These are phyloP conservation scores for Pseudopyricularia javanii DNA, from an alignment of 2,329 filamentous ascomycete species.

Conservation along the genomic window DNA sequence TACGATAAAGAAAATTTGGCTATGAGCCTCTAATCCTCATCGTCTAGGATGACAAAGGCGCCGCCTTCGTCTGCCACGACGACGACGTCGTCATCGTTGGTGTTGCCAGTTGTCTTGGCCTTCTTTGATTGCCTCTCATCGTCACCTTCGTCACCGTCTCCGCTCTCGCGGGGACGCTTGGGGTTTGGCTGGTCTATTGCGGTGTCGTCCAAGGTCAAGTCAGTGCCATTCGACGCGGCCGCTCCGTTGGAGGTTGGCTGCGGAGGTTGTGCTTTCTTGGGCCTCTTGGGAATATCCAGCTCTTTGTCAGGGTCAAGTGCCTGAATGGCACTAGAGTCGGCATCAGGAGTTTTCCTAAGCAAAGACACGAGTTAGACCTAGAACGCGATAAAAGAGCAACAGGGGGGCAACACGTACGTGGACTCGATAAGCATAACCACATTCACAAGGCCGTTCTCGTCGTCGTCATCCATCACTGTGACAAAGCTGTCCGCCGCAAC, in stretches of 20 bases:
- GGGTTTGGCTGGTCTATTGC: constrained; percentile 18
- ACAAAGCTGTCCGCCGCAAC: constrained; percentile 65
- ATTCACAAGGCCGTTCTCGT: constrained; percentile 64
- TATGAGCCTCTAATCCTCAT: constrained; percentile 28
- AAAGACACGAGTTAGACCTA: background rate
- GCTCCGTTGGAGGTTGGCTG: constrained; percentile 23
- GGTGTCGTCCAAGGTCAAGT: constrained; percentile 21
- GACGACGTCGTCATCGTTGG: background rate
- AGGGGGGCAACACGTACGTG: constrained; percentile 30
- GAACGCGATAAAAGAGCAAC: constrained; percentile 8
- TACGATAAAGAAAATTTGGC: background rate
- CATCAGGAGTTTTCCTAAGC: background rate
- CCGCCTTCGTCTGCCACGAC: constrained; percentile 24
- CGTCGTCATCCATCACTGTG: constrained; percentile 75
- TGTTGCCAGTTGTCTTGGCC: constrained; percentile 24
- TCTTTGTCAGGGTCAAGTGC: constrained; percentile 26
- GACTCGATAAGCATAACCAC: constrained; percentile 60
- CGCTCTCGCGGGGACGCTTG: constrained; percentile 35
- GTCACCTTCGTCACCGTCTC: constrained; percentile 15
- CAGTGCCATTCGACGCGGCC: constrained; percentile 26
- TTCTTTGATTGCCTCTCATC: constrained; percentile 29
- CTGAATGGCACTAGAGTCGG: constrained; percentile 30
- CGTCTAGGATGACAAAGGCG: constrained; percentile 37
- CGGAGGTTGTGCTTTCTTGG: constrained; percentile 28
- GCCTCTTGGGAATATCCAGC: constrained; percentile 39